Evolutionary conservation across 495 filamentous ascomycete species (phyloP), one percentile per base, ranked within the genome.

Genomic region (Alectoria sarmentosa): DNA sequence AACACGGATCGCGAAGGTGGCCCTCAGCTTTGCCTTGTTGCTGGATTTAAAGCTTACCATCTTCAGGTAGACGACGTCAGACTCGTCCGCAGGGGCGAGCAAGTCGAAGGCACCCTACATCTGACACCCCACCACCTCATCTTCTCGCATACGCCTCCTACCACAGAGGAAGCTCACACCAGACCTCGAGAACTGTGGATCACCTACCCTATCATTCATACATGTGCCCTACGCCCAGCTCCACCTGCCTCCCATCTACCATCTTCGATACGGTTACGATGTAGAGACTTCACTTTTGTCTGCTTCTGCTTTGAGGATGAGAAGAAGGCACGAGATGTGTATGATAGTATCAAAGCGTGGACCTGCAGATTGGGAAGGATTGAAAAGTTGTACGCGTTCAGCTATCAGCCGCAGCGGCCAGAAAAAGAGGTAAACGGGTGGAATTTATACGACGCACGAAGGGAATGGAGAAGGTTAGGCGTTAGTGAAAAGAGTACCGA

Each of bases 301-400:
- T 90, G 90, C 69, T 91, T 99, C 77, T 92, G 92, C 78, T 94
- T 98, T 73, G 65, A 74, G 37, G 81, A 84, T 64, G 90, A 96
- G 68, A 79, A 78, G 54, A 83, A 88, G 68, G 90, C 89, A 15
- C 80, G 88, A 30, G 91, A 96, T 67, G 95, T 93, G 3, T 96
- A 88, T 70, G 95, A 97, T 48, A 90, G 85, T 55, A 94, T 98
- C 64, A 89, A 86, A 66, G 77, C 80, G 54, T 87, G 88, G 76
- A 92, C 91, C 0, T 96, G 92, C 73, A 89, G 85, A 68, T 76
- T 93, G 28, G 89, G 91, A 14, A 86, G 87, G 49, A 80, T 97
- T 62, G 92, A 97, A 59, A 95, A 91, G 74, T 83, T 99, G 6
- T 90, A 96, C 70, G 94, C 94, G 19, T 99, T 98, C 73, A 82